Conservation (phyloP, 73 alveolate species). For the Loxodes magnus region DNA sequence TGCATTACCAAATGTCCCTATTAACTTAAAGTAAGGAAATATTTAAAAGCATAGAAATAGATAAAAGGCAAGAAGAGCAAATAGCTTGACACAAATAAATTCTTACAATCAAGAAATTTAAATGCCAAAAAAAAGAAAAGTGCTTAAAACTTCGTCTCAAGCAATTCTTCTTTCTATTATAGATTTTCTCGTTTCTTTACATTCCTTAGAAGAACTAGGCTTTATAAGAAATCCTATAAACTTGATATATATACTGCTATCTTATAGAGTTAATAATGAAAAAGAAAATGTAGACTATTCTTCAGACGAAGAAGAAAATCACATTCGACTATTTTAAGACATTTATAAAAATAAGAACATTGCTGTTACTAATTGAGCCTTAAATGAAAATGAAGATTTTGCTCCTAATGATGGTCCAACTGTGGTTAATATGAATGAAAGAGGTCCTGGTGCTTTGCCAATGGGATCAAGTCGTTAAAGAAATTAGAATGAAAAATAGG, state of each 20-base stretch:
- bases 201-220: slow-evolving; percentile 3
- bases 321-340: background rate
- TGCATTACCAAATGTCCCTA: slow-evolving; percentile 20
- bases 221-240: slow-evolving; percentile 2
- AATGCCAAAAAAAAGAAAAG: background rate
- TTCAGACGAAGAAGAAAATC: background rate
- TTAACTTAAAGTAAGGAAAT: slow-evolving; percentile 10
- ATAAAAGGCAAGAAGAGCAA: slow-evolving; percentile 9
- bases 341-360: slow-evolving; percentile 10
- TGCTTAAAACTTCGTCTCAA: background rate
- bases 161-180: background rate
- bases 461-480: slow-evolving; percentile 1
- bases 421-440: slow-evolving; percentile 2
- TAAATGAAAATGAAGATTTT: background rate
- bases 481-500: background rate
- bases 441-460: slow-evolving; percentile 8
- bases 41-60: slow-evolving; percentile 21
- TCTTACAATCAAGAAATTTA: background rate
- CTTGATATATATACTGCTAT: background rate
- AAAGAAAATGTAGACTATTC: background rate
- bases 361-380: background rate
- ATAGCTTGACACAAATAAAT: background rate
- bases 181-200: background rate
- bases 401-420: slow-evolving; percentile 3
- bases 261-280: background rate